Evolutionary conservation across 257 asterid genomes (phyloP).

Genomic region (Solanum ahanhuiri): DNA sequence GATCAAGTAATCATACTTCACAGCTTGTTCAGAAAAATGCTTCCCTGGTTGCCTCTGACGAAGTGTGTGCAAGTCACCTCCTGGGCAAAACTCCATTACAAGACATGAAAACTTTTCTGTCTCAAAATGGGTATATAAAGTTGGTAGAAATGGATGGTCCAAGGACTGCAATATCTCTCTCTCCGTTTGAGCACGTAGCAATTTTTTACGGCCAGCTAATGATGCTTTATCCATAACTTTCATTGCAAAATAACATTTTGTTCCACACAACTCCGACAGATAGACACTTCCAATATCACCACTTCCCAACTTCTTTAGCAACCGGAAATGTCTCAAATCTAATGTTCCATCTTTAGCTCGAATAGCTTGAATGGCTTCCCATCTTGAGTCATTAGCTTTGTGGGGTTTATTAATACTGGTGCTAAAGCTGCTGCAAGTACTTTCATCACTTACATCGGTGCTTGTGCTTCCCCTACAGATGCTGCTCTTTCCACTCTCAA

Average conservation of each 20-base stretch:
- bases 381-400: neutral
- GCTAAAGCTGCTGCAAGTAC: neutral
- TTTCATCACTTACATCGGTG: neutral
- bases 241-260: neutral
- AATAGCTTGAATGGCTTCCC: slow-evolving; percentile 2
- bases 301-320: slow-evolving; percentile 1
- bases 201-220: slow-evolving; percentile 1
- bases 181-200: slow-evolving; percentile 1
- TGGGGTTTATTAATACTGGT: neutral
- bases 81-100: neutral
- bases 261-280: neutral
- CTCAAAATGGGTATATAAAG: neutral
- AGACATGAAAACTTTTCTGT: neutral
- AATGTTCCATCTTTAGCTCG: neutral
- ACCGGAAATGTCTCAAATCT: slow-evolving; percentile 1
- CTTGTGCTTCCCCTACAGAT: slow-evolving; percentile 1
- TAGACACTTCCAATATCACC: slow-evolving; percentile 3
- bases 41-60: slow-evolving; percentile 3
- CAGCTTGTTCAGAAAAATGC: slow-evolving; percentile 1
- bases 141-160: slow-evolving; percentile 3
- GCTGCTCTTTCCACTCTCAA: neutral
- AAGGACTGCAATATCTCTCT: neutral
- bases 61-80: slow-evolving; percentile 2
- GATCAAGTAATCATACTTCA: neutral
- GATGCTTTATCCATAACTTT: slow-evolving; percentile 1